Conservation (phyloP, 139 green algal genomes). For the Trebouxia sp. region DNA sequence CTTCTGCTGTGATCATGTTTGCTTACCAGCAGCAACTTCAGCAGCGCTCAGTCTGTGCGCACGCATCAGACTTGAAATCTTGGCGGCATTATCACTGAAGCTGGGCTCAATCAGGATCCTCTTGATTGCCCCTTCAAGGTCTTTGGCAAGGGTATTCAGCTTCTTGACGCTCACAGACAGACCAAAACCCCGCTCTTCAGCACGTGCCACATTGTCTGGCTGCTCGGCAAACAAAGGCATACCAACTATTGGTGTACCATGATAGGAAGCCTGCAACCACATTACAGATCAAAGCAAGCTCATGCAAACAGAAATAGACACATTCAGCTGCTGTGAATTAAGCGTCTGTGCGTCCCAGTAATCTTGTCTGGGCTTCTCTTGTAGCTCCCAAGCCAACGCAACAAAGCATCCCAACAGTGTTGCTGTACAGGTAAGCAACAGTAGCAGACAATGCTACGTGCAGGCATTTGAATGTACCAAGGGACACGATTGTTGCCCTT, state of each 20-base stretch:
- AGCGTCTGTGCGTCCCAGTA: no score
- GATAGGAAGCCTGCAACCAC: constrained; percentile 44
- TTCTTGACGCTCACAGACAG: constrained; percentile 21
- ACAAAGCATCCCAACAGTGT: no score
- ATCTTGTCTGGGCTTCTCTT: no score
- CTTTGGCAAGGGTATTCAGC: neutral
- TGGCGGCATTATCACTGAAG: constrained; percentile 8
- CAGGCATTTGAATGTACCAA: no score
- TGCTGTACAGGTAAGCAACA: no score
- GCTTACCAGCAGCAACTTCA: constrained; percentile 18
- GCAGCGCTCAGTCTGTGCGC: neutral
- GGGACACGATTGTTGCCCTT: no score
- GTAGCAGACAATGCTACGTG: no score
- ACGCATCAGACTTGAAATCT: constrained; percentile 4
- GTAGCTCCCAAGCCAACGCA: no score
- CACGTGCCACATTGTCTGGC: constrained; percentile 34
- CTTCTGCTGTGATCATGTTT: no score
- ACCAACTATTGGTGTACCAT: constrained; percentile 46
- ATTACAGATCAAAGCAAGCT: no score
- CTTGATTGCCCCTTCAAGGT: neutral
- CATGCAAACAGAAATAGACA: no score
- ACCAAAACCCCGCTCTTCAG: constrained; percentile 6
- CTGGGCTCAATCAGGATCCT: neutral
- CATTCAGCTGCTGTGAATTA: no score
- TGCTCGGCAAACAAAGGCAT: constrained; percentile 45